A percentile compares a stretch with the other conserved stretches of the same genome.
Evolutionary conservation across 192 early-diverging fungal genomes (phyloP).

Genomic region (Dissophora globulifera): DNA sequence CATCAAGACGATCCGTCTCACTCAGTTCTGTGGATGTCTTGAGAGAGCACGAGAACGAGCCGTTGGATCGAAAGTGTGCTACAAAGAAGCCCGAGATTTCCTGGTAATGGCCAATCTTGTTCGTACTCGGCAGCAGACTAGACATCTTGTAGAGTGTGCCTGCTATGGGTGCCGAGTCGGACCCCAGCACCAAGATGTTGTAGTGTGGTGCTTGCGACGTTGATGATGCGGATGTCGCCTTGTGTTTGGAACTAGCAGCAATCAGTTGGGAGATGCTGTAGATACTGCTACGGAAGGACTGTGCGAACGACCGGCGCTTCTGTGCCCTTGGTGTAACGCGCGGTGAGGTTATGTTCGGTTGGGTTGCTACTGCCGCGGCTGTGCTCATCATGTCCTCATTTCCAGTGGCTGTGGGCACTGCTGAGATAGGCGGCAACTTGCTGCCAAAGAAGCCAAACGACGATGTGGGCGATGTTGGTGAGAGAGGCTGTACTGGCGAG

Average conservation of each 20-base stretch:
- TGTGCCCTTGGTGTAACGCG: constrained; percentile 9
- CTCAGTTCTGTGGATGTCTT: constrained; percentile 34
- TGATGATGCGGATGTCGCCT: neutral
- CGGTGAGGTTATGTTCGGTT: too few species aligned
- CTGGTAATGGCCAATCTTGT: constrained; percentile 47
- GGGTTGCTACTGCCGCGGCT: too few species aligned
- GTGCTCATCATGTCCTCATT: too few species aligned
- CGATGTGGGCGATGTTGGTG: neutral
- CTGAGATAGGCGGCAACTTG: neutral
- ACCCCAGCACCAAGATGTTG: constrained; percentile 44
- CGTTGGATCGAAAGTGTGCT: constrained; percentile 42
- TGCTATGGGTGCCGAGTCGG: constrained; percentile 40
- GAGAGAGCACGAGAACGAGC: constrained; percentile 30
- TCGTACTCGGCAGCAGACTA: constrained; percentile 28
- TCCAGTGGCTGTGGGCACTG: too few species aligned
- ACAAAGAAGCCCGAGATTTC: constrained; percentile 53
- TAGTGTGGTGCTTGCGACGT: constrained; percentile 38
- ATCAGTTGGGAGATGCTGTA: constrained; percentile 34
- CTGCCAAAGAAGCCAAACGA: constrained; percentile 11
- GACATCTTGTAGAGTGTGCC: constrained; percentile 53
- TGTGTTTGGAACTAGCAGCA: constrained; percentile 2
- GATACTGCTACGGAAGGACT: constrained; percentile 37
- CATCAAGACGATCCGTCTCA: too few species aligned
- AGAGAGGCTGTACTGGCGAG: neutral
- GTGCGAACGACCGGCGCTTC: constrained; percentile 37